Percentiles rank a stretch among this genome's conserved stretches.
These are phyloP conservation scores for Collybia sp. DNA, from an alignment of 768 basidiomycete genomes.

Conservation along the genomic window DNA sequence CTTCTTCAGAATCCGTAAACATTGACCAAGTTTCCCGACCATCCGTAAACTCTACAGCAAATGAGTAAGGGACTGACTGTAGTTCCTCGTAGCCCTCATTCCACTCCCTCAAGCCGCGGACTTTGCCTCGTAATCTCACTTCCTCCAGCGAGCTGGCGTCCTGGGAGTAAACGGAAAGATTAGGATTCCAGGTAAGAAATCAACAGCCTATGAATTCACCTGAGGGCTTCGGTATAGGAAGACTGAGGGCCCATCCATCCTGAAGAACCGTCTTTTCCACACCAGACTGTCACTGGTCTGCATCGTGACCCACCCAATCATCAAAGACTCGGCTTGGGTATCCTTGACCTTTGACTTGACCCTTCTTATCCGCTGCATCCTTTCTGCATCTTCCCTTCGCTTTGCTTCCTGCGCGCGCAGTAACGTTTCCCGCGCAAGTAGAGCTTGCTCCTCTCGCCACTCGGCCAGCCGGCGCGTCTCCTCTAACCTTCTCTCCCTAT, in stretches of 20 bases:
- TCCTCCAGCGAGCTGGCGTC: constrained; percentile 25
- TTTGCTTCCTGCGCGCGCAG: constrained; percentile 39
- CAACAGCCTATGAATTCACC: constrained; percentile 25
- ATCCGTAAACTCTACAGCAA: constrained; percentile 58
- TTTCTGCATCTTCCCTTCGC: constrained; percentile 34
- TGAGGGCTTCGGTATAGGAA: constrained; percentile 49
- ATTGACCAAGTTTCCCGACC: constrained; percentile 47
- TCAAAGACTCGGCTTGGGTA: constrained; percentile 27
- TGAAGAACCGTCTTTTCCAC: constrained; percentile 67
- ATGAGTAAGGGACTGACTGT: constrained; percentile 60
- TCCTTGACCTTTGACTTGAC: constrained; percentile 38
- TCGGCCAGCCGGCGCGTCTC: constrained; percentile 46
- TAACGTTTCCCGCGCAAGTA: constrained; percentile 37
- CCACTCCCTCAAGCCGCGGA: constrained; percentile 53
- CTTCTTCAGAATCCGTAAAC: constrained; percentile 58
- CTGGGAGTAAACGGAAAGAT: neutral
- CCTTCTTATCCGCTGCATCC: constrained; percentile 41
- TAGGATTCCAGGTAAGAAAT: neutral
- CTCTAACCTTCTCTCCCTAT: constrained; percentile 43
- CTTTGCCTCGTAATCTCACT: constrained; percentile 40
- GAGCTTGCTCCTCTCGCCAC: constrained; percentile 47
- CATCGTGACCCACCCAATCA: constrained; percentile 59
- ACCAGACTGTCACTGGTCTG: constrained; percentile 47
- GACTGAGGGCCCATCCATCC: constrained; percentile 41
- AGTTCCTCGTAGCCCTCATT: constrained; percentile 65